Conservation (phyloP, 768 basidiomycete genomes). For the Boletus rubroflammeus region DNA sequence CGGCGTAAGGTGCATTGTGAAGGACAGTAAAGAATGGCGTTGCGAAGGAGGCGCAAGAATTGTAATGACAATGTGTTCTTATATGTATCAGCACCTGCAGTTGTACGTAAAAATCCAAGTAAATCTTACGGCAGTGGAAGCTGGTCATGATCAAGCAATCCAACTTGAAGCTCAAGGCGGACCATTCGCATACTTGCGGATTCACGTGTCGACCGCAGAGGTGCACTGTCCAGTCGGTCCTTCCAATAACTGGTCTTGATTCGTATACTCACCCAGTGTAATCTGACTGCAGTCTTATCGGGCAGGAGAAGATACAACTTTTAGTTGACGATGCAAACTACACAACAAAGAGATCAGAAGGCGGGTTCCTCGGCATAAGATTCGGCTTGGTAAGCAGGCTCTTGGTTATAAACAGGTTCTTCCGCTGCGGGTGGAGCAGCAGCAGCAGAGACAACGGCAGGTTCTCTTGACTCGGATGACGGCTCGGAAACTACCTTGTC, state of each 20-base stretch:
- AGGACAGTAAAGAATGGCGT: neutral
- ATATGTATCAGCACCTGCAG: neutral
- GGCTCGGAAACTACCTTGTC: constrained; percentile 91
- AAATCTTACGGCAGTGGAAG: neutral
- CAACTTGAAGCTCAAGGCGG: no score
- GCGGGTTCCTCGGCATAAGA: constrained; percentile 47
- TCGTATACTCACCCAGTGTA: neutral
- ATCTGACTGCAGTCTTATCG: neutral
- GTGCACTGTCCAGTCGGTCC: neutral
- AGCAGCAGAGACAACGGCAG: constrained; percentile 46
- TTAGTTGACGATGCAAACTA: constrained; percentile 16
- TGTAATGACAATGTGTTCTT: neutral
- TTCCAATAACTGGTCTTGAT: neutral
- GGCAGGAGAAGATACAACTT: constrained; percentile 10
- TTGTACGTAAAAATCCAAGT: constrained; percentile 2
- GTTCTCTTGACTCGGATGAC: constrained; percentile 84
- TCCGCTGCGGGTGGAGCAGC: constrained; percentile 50
- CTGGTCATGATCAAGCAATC: no score
- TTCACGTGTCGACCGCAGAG: neutral
- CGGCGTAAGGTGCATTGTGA: constrained; percentile 19
- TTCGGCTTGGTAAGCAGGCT: constrained; percentile 40
- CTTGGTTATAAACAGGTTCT: constrained; percentile 39
- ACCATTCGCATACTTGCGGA: neutral
- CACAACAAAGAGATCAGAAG: constrained; percentile 46
- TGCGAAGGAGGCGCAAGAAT: neutral